Conservation (phyloP, 257 asterid genomes). For the Ilex aquifolium region DNA sequence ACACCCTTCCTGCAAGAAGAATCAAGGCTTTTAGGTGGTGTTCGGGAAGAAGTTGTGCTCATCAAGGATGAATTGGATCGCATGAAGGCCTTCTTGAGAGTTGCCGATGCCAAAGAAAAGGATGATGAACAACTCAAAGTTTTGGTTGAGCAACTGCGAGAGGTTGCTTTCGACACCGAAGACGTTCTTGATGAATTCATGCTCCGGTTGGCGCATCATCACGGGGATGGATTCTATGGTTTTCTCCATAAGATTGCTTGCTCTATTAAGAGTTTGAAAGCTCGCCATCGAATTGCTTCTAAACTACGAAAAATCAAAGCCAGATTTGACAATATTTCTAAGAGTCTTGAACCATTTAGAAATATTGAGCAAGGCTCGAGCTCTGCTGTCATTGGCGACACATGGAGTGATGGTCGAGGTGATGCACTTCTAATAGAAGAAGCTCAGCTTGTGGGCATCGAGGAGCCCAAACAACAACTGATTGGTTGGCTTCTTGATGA, state of each 20-base stretch:
- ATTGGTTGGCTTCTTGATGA: constrained; percentile 10
- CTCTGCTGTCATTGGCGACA: too few species aligned
- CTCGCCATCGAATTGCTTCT: constrained; percentile 15
- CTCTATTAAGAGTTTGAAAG: constrained; percentile 11
- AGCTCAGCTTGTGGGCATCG: constrained; percentile 30
- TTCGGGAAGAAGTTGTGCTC: constrained; percentile 3
- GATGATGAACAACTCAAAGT: constrained; percentile 7
- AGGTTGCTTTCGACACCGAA: constrained; percentile 11
- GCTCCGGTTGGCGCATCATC: constrained; percentile 8
- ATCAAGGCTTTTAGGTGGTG: neutral
- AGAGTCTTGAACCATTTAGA: too few species aligned
- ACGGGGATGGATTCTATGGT: constrained; percentile 5
- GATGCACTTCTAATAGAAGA: constrained; percentile 26
- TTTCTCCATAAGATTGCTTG: neutral
- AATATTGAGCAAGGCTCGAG: too few species aligned
- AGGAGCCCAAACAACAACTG: constrained; percentile 22
- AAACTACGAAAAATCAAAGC: constrained; percentile 15
- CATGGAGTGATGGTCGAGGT: neutral
- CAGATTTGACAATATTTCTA: constrained; percentile 7
- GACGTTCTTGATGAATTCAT: constrained; percentile 19
- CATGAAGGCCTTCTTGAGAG: constrained; percentile 9
- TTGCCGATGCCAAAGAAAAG: constrained; percentile 12
- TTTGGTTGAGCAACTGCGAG: constrained; percentile 12
- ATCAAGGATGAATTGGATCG: constrained; percentile 13
- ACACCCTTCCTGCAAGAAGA: too few species aligned